Conservation (phyloP, 1,284 basidiomycete species). For the Earliella scabrosa region DNA sequence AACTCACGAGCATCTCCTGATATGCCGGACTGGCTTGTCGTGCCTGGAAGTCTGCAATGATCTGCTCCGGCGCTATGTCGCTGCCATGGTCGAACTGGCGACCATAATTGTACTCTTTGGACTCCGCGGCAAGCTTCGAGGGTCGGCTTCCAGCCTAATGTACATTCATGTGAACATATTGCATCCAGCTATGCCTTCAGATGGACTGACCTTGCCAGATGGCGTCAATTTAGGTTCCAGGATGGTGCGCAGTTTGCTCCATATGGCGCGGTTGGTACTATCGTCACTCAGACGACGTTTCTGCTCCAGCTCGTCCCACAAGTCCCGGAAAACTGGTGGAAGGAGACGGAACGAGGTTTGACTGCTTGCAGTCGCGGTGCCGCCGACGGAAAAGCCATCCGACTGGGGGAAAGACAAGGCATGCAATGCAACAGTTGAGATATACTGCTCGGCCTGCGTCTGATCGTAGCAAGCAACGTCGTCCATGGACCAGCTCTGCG, state of each 20-base stretch:
- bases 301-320: conserved; percentile 92
- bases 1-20: conserved; percentile 85
- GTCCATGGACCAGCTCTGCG: conserved; percentile 83
- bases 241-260: conserved; percentile 72
- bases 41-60: conserved; percentile 62
- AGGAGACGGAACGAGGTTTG: conserved; percentile 74
- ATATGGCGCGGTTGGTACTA: conserved; percentile 66
- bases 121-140: conserved; percentile 33
- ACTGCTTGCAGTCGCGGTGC: conserved; percentile 44
- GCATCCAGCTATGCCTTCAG: no score
- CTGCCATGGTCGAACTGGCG: conserved; percentile 18
- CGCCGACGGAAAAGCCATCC: conserved; percentile 63
- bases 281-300: conserved; percentile 69
- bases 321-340: conserved; percentile 83
- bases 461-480: conserved; percentile 83
- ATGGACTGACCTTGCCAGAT: conserved; percentile 47
- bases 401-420: conserved; percentile 66
- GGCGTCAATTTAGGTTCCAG: conserved; percentile 58
- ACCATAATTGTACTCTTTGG: conserved; percentile 17
- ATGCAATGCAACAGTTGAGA: conserved; percentile 87
- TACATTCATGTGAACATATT: no score
- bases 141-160: conserved; percentile 36
- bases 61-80: conserved; percentile 46
- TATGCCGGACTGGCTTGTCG: conserved; percentile 71
- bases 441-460: conserved; percentile 88